Percentiles rank a stretch among this genome's conserved stretches.
Evolutionary conservation across 352 stramenopile genomes (phyloP).

Genomic region (Pythium phragmiticola): DNA sequence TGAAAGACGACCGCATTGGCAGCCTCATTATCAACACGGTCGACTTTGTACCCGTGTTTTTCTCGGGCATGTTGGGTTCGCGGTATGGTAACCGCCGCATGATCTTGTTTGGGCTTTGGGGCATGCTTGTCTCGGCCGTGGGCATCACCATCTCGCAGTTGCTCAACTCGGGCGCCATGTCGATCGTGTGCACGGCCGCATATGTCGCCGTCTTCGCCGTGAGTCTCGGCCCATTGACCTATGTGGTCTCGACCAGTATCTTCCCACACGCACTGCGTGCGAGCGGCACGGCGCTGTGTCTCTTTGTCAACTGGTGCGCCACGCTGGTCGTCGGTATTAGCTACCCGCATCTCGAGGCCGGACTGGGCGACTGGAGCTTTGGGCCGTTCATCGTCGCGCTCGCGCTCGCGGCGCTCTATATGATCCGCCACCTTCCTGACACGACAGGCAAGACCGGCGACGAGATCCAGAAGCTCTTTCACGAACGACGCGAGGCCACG

Average conservation of each 20-base stretch:
- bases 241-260: constrained; percentile 46
- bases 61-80: constrained; percentile 36
- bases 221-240: constrained; percentile 53
- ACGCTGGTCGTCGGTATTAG: constrained; percentile 53
- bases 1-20: constrained; percentile 52
- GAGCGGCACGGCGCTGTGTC: constrained; percentile 40
- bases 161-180: constrained; percentile 34
- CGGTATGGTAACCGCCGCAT: constrained; percentile 52
- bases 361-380: constrained; percentile 42
- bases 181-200: constrained; percentile 47
- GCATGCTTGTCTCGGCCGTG: constrained; percentile 34
- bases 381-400: constrained; percentile 21
- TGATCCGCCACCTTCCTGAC: constrained; percentile 20
- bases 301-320: constrained; percentile 51
- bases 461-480: constrained; percentile 26
- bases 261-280: constrained; percentile 55
- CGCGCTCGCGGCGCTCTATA: constrained; percentile 12
- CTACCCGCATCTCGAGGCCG: constrained; percentile 54
- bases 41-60: constrained; percentile 50
- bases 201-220: constrained; percentile 49
- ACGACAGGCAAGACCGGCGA: constrained; percentile 26
- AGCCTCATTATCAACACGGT: constrained; percentile 51
- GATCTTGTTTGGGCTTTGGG: constrained; percentile 40
- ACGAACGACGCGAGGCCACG: no score
- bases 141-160: constrained; percentile 34